phyloP scores from a whole-genome alignment of 768 basidiomycete species.

The Pulveroboletus sp. region DNA sequence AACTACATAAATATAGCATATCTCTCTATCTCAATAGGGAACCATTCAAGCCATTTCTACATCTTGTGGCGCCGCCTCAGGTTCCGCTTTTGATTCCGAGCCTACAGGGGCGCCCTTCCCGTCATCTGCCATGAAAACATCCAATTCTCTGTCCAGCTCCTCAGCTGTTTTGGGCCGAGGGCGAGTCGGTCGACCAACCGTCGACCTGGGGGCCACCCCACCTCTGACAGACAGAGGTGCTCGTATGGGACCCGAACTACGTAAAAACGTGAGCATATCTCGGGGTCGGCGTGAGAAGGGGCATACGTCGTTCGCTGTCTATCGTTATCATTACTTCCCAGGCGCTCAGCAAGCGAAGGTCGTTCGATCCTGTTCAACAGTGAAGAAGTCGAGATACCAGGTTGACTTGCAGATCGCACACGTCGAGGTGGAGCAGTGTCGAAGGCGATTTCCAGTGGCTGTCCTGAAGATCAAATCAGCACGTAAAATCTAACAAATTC shows the following conservation, averaged over 20 bases:
- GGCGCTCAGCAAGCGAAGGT: conserved; percentile 62
- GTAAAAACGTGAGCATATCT: conserved; percentile 1
- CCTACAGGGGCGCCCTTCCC: conserved; percentile 21
- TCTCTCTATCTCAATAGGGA: not conserved
- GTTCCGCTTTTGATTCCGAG: conserved; percentile 15
- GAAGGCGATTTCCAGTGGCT: conserved; percentile 71
- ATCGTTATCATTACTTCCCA: conserved; percentile 44
- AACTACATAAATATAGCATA: conserved; percentile 20
- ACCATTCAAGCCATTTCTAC: conserved; percentile 49
- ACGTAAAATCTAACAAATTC: not conserved
- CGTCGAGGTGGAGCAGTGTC: conserved; percentile 46
- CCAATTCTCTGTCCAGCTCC: conserved; percentile 85
- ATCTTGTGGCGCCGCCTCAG: conserved; percentile 34
- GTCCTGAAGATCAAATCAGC: conserved; percentile 44
- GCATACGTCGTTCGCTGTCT: conserved; percentile 17
- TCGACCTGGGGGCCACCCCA: conserved; percentile 15
- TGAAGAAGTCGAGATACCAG: conserved; percentile 46
- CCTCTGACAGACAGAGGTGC: conserved; percentile 24
- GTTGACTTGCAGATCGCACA: conserved; percentile 45
- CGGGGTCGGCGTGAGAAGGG: not conserved
- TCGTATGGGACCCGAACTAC: conserved; percentile 44
- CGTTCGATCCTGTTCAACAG: conserved; percentile 75
- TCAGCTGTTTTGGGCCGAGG: conserved; percentile 70
- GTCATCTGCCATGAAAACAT: conserved; percentile 76
- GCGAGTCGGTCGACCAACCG: conserved; percentile 29